Evolutionary conservation across 1,284 basidiomycete species (phyloP), one percentile per base, ranked within the genome.

Genomic region (Ustilago xerochloae): DNA sequence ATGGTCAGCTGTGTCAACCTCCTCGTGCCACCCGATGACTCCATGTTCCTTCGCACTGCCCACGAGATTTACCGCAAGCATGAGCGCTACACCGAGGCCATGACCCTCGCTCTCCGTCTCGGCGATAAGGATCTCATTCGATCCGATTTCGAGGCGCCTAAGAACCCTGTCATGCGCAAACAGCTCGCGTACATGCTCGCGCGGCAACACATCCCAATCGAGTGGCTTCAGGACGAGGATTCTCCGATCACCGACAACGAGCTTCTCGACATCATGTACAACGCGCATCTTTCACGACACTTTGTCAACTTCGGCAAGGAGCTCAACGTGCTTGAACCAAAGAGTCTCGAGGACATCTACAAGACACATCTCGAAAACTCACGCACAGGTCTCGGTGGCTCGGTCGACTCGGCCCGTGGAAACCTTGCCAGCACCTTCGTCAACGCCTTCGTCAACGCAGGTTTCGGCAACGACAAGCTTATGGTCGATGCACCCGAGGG

Each of bases 391-490:
- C 52, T 79, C 29, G 71, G 73, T 41, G 64, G 64, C 41, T 91
- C 90, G 59, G 90, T 97, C 53, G 95, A 98, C 84, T 98, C 95
- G 13, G 96, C 96, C 15, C 89, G 93, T 67, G 94, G 91, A 58
- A 99, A 99, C 85, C 86, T 99, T 57, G 96, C 97, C 1, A 92
- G 94, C 8, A 97, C 95, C 1, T 99, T 99, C 79, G 97, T 99
- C 71, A 99, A 99, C 82, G 97, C 94, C 1, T 99, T 99, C 76
- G 97, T 98, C 63, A 99, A 99, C 81, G 96, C 95, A 38, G 97
- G 97, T 0, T 99, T 97, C 82, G 95, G 95, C 18, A 99, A 99
- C 84, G 97, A 99, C 85, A 97, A 97, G 85, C 89, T 99, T 61
- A 95, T 99, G 91, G 94, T 96, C 5, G 91, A 92, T 79, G 95